These are phyloP conservation scores for Nicotiana sylvestris DNA, from an alignment of 257 asterid species.

Conservation along the genomic window DNA sequence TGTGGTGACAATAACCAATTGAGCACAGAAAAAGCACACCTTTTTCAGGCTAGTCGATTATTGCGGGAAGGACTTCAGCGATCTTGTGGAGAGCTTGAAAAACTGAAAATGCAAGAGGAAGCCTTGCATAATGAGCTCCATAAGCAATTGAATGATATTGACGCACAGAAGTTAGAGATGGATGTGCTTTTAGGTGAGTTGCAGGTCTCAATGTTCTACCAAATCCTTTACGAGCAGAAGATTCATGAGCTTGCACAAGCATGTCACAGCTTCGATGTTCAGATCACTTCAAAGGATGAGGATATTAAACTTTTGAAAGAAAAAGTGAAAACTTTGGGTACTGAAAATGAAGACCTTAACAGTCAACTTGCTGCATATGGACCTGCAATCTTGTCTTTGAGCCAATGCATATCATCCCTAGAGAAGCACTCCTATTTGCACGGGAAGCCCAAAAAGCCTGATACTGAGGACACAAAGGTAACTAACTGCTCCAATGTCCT, in stretches of 20 bases:
- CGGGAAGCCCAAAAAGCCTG: conserved; percentile 47
- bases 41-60: conserved; percentile 36
- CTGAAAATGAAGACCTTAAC: conserved; percentile 47
- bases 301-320: conserved; percentile 29
- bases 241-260: conserved; percentile 55
- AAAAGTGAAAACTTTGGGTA: conserved; percentile 18
- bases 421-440: conserved; percentile 49
- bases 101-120: conserved; percentile 40
- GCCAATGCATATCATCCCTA: conserved; percentile 61
- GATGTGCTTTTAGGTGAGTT: conserved; percentile 49
- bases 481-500: not conserved
- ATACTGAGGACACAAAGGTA: conserved; percentile 49
- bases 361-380: conserved; percentile 51
- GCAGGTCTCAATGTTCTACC: conserved; percentile 49
- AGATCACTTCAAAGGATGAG: conserved; percentile 25
- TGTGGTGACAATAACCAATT: conserved; percentile 39
- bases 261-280: conserved; percentile 35
- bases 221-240: conserved; percentile 67
- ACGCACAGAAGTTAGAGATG: conserved; percentile 52
- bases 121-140: conserved; percentile 49
- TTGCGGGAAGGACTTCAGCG: conserved; percentile 38
- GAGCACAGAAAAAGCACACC: conserved; percentile 32
- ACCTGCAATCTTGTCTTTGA: conserved; percentile 61
- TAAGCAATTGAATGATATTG: conserved; percentile 36
- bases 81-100: conserved; percentile 31